Percentiles rank a stretch among this genome's conserved stretches.
phyloP scores from a whole-genome alignment of 768 basidiomycete genomes.

The Dioszegia aurantiaca region DNA sequence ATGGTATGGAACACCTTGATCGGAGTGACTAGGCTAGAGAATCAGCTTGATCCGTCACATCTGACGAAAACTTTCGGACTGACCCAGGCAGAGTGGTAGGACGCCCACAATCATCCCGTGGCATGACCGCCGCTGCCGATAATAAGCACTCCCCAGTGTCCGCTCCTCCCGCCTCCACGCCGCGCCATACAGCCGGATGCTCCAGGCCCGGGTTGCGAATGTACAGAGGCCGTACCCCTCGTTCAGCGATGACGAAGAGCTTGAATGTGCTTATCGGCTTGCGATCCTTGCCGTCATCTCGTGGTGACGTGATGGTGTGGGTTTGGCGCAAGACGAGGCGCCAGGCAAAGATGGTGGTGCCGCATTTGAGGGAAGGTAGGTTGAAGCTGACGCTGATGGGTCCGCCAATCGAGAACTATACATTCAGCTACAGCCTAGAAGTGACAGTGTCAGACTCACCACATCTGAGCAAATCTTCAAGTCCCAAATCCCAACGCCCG shows the following conservation, averaged over 20 bases:
- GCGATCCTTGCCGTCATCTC: constrained; percentile 23
- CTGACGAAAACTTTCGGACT: neutral
- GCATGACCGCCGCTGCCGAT: constrained; percentile 25
- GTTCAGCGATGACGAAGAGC: constrained; percentile 14
- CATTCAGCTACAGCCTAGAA: neutral
- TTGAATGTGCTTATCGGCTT: constrained; percentile 23
- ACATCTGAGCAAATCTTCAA: constrained; percentile 24
- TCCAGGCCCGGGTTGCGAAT: constrained; percentile 10
- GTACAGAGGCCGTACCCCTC: constrained; percentile 14
- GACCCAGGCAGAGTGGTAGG: constrained; percentile 42
- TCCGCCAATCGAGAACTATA: constrained; percentile 23
- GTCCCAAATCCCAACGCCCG: constrained; percentile 21
- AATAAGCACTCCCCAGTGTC: constrained; percentile 20
- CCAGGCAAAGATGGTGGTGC: constrained; percentile 32
- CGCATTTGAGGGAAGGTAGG: constrained; percentile 25
- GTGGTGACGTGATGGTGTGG: constrained; percentile 25
- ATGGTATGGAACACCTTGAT: constrained; percentile 26
- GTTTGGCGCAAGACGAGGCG: constrained; percentile 30
- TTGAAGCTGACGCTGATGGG: constrained; percentile 20
- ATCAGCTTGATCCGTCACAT: neutral
- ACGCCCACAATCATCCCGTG: constrained; percentile 34
- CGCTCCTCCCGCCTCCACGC: constrained; percentile 17
- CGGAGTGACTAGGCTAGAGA: constrained; percentile 11
- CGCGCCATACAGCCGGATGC: constrained; percentile 19
- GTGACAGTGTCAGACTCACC: constrained; percentile 14